Conservation (phyloP, 2,329 filamentous ascomycete genomes). For the Fusarium sp. region DNA sequence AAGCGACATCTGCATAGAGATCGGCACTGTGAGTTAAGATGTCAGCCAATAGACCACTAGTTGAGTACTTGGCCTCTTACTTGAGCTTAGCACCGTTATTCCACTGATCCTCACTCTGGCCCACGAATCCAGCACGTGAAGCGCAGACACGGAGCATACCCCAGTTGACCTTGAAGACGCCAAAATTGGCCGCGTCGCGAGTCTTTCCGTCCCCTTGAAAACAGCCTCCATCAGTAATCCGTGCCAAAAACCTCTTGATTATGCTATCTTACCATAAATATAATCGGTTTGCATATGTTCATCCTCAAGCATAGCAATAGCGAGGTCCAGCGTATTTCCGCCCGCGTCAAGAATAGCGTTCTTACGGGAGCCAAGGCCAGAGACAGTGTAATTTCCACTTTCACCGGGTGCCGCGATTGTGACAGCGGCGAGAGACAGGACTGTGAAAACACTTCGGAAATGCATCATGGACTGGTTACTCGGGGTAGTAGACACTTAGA, state of each 20-base stretch:
- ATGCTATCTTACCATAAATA: not conserved
- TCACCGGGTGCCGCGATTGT: not conserved
- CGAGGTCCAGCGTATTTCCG: not conserved
- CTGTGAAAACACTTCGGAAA: not conserved
- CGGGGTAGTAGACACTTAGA: not conserved
- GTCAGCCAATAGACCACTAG: too few relatives aligned
- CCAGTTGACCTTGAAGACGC: conserved; percentile 2
- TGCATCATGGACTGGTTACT: not conserved
- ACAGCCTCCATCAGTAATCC: too few relatives aligned
- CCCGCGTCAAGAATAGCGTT: not conserved
- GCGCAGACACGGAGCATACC: conserved; percentile 3
- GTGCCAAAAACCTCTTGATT: too few relatives aligned
- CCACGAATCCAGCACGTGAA: not conserved
- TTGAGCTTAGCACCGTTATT: not conserved
- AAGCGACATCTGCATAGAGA: not conserved
- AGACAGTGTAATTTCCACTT: not conserved
- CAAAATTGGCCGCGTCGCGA: conserved; percentile 1
- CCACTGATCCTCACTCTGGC: not conserved
- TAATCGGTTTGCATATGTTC: not conserved
- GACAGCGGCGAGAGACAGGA: not conserved
- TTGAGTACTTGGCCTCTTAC: not conserved
- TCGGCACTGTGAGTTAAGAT: not conserved
- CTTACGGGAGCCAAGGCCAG: not conserved
- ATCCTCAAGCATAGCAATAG: conserved; percentile 3
- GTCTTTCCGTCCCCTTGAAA: not conserved